Evolutionary conservation across 768 basidiomycete species (phyloP).

Genomic region (Lentinula detonsa): DNA sequence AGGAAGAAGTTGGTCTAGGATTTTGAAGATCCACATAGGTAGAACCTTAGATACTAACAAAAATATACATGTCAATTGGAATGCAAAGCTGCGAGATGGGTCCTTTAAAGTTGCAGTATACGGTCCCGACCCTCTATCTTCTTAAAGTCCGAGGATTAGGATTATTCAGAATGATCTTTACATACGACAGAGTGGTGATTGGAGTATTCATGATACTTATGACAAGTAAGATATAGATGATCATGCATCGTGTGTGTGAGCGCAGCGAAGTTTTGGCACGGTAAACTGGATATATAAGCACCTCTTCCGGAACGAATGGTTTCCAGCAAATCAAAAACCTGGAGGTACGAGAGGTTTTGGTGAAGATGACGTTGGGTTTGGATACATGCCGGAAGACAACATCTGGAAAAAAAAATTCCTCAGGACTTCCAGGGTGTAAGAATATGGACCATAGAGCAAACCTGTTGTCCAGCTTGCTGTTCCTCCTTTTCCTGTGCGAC

Average conservation of each 20-base stretch:
- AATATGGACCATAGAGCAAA: slow-evolving; percentile 16
- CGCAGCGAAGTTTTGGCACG: neutral
- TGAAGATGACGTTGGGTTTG: slow-evolving; percentile 38
- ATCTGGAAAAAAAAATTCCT: slow-evolving; percentile 39
- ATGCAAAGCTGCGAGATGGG: neutral
- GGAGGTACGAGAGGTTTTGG: slow-evolving; percentile 73
- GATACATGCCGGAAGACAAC: slow-evolving; percentile 62
- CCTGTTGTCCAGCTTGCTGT: slow-evolving; percentile 92
- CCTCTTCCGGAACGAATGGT: neutral
- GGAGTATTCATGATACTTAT: neutral
- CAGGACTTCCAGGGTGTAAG: neutral
- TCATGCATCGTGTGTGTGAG: neutral
- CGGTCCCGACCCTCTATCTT: neutral
- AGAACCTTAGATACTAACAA: neutral
- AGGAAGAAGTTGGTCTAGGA: slow-evolving; percentile 3
- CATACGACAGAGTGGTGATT: slow-evolving; percentile 1
- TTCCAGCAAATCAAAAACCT: slow-evolving; percentile 53
- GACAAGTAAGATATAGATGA: neutral
- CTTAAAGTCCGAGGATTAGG: neutral
- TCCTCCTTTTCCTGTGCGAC: slow-evolving; percentile 94
- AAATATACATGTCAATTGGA: neutral
- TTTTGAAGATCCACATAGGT: neutral
- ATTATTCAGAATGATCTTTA: neutral
- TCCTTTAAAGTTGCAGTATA: neutral
- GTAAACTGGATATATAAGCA: slow-evolving; percentile 7